A percentile compares a stretch with the other conserved stretches of the same genome.
phyloP scores from a whole-genome alignment of 2,329 filamentous ascomycete species.

The Paramyrothecium sp. region DNA sequence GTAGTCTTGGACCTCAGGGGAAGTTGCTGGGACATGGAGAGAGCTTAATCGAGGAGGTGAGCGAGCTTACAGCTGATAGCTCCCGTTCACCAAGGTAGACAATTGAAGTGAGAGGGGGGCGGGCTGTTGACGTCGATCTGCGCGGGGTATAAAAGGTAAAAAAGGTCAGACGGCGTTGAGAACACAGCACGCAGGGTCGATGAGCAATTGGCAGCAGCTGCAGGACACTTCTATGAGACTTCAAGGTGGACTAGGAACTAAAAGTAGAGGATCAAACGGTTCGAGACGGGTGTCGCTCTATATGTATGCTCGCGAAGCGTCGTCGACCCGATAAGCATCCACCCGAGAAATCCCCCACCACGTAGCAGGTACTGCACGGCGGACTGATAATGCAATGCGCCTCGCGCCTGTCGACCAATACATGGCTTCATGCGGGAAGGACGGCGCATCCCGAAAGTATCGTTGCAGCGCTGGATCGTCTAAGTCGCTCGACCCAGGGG shows the following conservation, averaged over 20 bases:
- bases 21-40: conserved; percentile 10
- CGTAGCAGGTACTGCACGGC: too few species aligned
- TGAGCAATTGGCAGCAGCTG: too few species aligned
- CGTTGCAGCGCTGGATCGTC: too few species aligned
- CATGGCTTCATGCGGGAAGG: too few species aligned
- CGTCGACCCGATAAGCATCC: neutral
- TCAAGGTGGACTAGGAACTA: neutral
- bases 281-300: neutral
- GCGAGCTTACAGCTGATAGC: too few species aligned
- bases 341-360: neutral
- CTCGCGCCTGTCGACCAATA: too few species aligned
- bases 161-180: neutral
- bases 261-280: neutral
- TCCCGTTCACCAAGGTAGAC: neutral
- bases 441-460: too few species aligned
- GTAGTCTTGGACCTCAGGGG: conserved; percentile 11
- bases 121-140: neutral
- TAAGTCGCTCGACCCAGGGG: neutral
- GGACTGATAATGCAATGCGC: too few species aligned
- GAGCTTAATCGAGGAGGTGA: neutral
- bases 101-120: neutral
- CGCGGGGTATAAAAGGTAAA: neutral
- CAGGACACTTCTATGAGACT: too few species aligned
- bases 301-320: neutral
- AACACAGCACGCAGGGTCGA: neutral